These are phyloP conservation scores for Tuber magnatum DNA, from an alignment of 495 filamentous ascomycete species.

Conservation along the genomic window DNA sequence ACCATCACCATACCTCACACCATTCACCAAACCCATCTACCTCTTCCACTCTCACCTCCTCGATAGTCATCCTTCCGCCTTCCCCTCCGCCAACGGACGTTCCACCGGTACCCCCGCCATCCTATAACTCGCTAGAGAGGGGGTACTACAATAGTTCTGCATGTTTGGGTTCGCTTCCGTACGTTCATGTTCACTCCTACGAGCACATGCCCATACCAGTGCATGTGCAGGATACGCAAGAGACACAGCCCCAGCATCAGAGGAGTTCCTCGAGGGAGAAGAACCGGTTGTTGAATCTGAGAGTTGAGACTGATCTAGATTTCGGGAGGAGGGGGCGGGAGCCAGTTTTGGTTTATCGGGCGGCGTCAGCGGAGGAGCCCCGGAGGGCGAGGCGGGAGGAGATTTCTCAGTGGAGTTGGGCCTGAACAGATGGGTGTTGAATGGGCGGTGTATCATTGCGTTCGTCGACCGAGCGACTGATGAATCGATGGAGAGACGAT, in stretches of 20 bases:
- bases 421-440: neutral
- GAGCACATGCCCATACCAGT: neutral
- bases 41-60: neutral
- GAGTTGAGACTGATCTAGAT: neutral
- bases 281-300: neutral
- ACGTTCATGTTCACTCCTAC: neutral
- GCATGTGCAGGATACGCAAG: neutral
- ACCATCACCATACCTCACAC: neutral
- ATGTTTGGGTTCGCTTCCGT: neutral
- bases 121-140: neutral
- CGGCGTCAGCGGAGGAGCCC: neutral
- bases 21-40: slow-evolving; percentile 2
- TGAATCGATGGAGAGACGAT: neutral
- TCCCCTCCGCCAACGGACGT: neutral
- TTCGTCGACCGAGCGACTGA: neutral
- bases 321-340: neutral
- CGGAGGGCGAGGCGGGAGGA: neutral
- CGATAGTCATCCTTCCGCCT: neutral
- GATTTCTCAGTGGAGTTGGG: neutral
- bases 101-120: neutral
- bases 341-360: neutral
- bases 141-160: neutral
- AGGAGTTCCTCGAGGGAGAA: neutral
- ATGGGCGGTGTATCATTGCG: neutral
- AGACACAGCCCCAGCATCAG: neutral